A percentile compares a stretch with the other conserved stretches of the same genome.
These are phyloP conservation scores for Nitzschia palea DNA, from an alignment of 108 stramenopile genomes.

Conservation along the genomic window DNA sequence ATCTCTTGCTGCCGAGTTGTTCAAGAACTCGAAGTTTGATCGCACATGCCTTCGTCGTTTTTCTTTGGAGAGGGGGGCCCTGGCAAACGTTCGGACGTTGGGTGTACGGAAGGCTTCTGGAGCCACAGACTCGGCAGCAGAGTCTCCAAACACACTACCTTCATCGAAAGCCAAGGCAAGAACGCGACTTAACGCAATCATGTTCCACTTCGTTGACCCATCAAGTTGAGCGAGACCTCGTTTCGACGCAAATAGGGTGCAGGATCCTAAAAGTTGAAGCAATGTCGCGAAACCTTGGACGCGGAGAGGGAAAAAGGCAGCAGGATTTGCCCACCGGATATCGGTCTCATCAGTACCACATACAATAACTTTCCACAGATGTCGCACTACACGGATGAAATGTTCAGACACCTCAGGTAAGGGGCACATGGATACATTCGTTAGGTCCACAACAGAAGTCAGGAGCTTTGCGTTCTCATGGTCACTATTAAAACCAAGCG, in stretches of 20 bases:
- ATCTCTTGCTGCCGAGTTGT: too few species aligned
- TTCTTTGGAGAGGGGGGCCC: conserved; percentile 6
- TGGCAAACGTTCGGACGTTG: too few species aligned
- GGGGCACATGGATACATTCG: conserved; percentile 65
- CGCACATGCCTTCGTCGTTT: conserved; percentile 32
- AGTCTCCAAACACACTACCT: conserved; percentile 39
- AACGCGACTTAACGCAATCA: conserved; percentile 43
- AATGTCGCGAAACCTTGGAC: conserved; percentile 81
- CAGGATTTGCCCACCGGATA: conserved; percentile 81
- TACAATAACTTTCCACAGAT: conserved; percentile 63
- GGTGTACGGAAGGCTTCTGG: too few species aligned
- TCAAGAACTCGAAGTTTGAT: conserved; percentile 39
- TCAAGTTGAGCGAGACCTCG: conserved; percentile 72
- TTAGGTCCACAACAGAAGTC: conserved; percentile 51
- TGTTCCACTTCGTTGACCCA: conserved; percentile 64
- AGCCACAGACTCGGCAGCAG: conserved; percentile 30
- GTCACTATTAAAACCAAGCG: conserved; percentile 5
- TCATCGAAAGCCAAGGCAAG: conserved; percentile 75
- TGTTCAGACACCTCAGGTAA: conserved; percentile 50
- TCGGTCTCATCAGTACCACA: conserved; percentile 66
- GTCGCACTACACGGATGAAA: conserved; percentile 52
- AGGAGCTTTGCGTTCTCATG: conserved; percentile 47
- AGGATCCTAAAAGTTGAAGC: conserved; percentile 63
- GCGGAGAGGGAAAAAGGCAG: conserved; percentile 65
- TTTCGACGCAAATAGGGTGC: conserved; percentile 60